Conservation (phyloP, 2,329 filamentous ascomycete species). For the Aspergillus bombycis region DNA sequence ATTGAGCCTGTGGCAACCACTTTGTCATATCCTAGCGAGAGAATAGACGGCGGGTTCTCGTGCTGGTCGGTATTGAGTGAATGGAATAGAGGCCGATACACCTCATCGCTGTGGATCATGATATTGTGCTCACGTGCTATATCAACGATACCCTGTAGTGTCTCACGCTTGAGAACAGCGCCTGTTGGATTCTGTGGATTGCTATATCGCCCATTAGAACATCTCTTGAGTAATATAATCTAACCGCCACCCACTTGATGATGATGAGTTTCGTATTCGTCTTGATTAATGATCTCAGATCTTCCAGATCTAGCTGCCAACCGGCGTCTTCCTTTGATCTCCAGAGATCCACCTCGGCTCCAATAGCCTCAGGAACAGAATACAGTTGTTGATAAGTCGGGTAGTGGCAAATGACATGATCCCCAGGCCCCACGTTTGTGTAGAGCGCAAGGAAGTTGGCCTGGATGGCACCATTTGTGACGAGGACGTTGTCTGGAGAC, state of each 20-base stretch:
- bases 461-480: conserved; percentile 78
- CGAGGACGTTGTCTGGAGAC: conserved; percentile 67
- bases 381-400: conserved; percentile 88
- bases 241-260: conserved; percentile 51
- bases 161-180: conserved; percentile 62
- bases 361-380: conserved; percentile 71
- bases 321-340: conserved; percentile 65
- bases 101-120: conserved; percentile 74
- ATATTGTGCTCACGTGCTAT: conserved; percentile 66
- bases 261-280: conserved; percentile 61
- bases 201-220: conserved; percentile 20
- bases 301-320: conserved; percentile 68
- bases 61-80: conserved; percentile 50
- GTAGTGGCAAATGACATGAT: conserved; percentile 85
- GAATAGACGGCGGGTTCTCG: conserved; percentile 64
- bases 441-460: conserved; percentile 85
- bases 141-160: conserved; percentile 63
- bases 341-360: conserved; percentile 79
- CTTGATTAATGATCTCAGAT: conserved; percentile 65
- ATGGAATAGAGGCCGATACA: conserved; percentile 80
- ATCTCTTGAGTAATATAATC: background rate
- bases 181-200: conserved; percentile 86
- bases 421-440: conserved; percentile 69
- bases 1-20: conserved; percentile 74
- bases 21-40: conserved; percentile 69